Evolutionary conservation across 225 moss, liverwort and hornwort species (phyloP).

Genomic region (Antitrichia curtipendula): DNA sequence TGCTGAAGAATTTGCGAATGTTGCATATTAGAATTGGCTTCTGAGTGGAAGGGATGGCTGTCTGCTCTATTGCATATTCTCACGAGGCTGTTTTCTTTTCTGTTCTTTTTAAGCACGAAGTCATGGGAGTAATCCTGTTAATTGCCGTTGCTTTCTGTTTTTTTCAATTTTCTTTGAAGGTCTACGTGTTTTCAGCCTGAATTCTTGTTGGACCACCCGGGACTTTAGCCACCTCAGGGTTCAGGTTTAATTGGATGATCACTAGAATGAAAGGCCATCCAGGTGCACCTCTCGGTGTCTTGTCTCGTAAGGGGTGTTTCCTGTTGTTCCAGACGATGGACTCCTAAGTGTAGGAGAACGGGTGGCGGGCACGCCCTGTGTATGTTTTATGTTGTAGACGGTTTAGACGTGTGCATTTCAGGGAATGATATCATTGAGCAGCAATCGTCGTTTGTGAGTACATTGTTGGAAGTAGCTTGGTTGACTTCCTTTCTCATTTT

Average conservation of each 20-base stretch:
- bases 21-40: not conserved
- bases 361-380: too few relatives aligned
- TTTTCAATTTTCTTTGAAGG: not conserved
- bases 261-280: not conserved
- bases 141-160: not conserved
- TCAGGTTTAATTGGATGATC: not conserved
- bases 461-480: not conserved
- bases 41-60: not conserved
- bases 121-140: not conserved
- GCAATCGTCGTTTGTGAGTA: not conserved
- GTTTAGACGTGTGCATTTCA: not conserved
- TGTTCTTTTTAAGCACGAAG: not conserved
- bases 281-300: not conserved
- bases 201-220: not conserved
- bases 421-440: not conserved
- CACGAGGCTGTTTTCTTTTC: not conserved
- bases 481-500: not conserved
- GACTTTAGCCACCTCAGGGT: not conserved
- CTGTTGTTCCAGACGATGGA: not conserved
- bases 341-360: not conserved
- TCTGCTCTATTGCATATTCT: not conserved
- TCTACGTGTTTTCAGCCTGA: not conserved
- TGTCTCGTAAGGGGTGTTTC: not conserved
- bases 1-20: not conserved
- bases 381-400: not conserved